Conservation (phyloP, 331 rosid species). For the Pyrus hybrid region DNA sequence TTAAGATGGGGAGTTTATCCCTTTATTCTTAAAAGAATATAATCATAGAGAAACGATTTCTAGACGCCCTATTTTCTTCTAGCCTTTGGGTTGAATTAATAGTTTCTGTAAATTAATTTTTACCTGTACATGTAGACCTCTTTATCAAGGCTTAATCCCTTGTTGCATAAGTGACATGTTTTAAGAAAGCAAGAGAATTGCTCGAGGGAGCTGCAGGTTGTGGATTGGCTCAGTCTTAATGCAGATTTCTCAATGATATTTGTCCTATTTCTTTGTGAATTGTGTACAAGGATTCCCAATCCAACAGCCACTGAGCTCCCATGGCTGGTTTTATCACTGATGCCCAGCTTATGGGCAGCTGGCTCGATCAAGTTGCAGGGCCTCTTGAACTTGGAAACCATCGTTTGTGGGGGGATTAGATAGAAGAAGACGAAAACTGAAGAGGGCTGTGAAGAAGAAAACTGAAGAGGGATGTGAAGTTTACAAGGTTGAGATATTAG, state of each 20-base stretch:
- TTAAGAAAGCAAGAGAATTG: conserved; percentile 46
- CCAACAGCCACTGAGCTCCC: conserved; percentile 32
- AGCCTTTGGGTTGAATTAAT: too few relatives aligned
- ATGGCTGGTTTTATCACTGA: not conserved
- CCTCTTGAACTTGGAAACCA: conserved; percentile 27
- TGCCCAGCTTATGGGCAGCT: not conserved
- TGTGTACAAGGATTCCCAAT: conserved; percentile 44
- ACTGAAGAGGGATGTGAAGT: conserved; percentile 7
- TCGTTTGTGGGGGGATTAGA: not conserved
- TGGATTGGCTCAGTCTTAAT: conserved; percentile 14
- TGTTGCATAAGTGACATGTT: conserved; percentile 63
- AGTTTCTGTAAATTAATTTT: not conserved
- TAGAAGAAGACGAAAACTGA: not conserved
- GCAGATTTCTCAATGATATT: conserved; percentile 54
- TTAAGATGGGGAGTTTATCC: too few relatives aligned
- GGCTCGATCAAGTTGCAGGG: conserved; percentile 16
- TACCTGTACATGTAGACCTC: conserved; percentile 97
- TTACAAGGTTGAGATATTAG: not conserved
- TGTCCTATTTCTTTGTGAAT: conserved; percentile 24
- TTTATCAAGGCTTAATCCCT: conserved; percentile 51
- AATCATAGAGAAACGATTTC: too few relatives aligned
- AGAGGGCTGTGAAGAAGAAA: conserved; percentile 19
- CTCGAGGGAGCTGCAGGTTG: conserved; percentile 1
- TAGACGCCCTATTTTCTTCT: too few relatives aligned
- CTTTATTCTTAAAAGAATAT: too few relatives aligned